Percentiles rank a stretch among this genome's conserved stretches.
phyloP scores from a whole-genome alignment of 2,329 filamentous ascomycete species.

The Sclerotinia nivalis region DNA sequence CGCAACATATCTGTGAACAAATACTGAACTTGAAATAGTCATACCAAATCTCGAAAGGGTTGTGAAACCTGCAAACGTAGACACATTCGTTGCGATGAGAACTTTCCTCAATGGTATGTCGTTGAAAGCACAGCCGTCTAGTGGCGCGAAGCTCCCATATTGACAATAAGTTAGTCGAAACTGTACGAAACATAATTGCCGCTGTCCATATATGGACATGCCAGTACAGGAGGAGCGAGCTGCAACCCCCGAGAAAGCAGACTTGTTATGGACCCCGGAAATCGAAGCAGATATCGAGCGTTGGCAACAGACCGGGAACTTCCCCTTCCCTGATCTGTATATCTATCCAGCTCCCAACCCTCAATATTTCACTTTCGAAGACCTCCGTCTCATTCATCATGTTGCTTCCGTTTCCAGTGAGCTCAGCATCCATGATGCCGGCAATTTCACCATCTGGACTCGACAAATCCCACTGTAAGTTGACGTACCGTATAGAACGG shows the following conservation, averaged over 20 bases:
- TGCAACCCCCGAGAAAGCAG: conserved; percentile 61
- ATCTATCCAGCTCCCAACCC: conserved; percentile 75
- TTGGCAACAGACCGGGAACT: conserved; percentile 82
- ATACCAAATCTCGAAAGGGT: conserved; percentile 98
- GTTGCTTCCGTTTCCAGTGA: conserved; percentile 84
- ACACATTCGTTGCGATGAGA: conserved; percentile 97
- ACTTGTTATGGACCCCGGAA: conserved; percentile 82
- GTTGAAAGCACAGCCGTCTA: conserved; percentile 24
- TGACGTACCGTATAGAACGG: not conserved
- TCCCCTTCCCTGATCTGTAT: conserved; percentile 80
- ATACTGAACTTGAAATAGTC: conserved; percentile 55
- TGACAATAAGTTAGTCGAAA: conserved; percentile 67
- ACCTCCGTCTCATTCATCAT: conserved; percentile 87
- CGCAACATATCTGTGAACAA: not conserved
- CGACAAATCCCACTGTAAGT: conserved; percentile 88
- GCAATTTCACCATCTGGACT: conserved; percentile 88
- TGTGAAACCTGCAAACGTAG: conserved; percentile 97
- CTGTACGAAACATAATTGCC: conserved; percentile 98
- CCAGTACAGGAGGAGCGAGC: conserved; percentile 65
- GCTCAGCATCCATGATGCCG: conserved; percentile 73
- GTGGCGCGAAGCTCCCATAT: conserved; percentile 13
- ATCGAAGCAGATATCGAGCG: conserved; percentile 77
- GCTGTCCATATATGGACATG: conserved; percentile 95
- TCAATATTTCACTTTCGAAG: conserved; percentile 70
- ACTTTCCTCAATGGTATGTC: conserved; percentile 89